Percentiles rank a stretch among this genome's conserved stretches.
Evolutionary conservation across 2,329 filamentous ascomycete genomes (phyloP).

Genomic region (Davidsoniella australis): DNA sequence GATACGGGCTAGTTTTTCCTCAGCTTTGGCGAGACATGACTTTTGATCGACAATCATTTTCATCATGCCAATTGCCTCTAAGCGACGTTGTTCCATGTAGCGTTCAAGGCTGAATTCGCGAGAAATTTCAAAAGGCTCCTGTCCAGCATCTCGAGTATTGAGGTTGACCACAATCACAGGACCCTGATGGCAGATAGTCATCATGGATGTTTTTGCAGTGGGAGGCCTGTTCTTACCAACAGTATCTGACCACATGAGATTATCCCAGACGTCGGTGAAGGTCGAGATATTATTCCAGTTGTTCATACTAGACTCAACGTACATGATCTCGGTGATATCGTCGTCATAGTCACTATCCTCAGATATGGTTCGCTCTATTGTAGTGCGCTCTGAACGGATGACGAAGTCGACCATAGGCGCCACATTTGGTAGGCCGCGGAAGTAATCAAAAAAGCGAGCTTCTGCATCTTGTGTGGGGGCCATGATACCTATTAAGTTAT

Average conservation of each 20-base stretch:
- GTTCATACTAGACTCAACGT: constrained; percentile 24
- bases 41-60: constrained; percentile 9
- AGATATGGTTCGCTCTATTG: too few species aligned
- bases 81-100: constrained; percentile 29
- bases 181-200: constrained; percentile 27
- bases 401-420: too few species aligned
- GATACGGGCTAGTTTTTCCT: background rate
- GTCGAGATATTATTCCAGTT: constrained; percentile 25
- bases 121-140: constrained; percentile 31
- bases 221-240: constrained; percentile 21
- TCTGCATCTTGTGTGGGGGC: constrained; percentile 10
- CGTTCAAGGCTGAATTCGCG: constrained; percentile 34
- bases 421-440: constrained; percentile 18
- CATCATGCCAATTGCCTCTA: constrained; percentile 22
- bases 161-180: constrained; percentile 35
- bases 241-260: constrained; percentile 30
- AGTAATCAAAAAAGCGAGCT: constrained; percentile 26
- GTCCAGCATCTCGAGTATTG: constrained; percentile 24
- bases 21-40: constrained; percentile 2
- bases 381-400: too few species aligned
- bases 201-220: constrained; percentile 23
- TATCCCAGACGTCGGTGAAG: constrained; percentile 31
- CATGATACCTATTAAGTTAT: constrained; percentile 25
- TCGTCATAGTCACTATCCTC: constrained; percentile 15
- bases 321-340: constrained; percentile 23